These are phyloP conservation scores for Pichia sp. DNA, from an alignment of 1,139 yeast genomes.

Conservation along the genomic window DNA sequence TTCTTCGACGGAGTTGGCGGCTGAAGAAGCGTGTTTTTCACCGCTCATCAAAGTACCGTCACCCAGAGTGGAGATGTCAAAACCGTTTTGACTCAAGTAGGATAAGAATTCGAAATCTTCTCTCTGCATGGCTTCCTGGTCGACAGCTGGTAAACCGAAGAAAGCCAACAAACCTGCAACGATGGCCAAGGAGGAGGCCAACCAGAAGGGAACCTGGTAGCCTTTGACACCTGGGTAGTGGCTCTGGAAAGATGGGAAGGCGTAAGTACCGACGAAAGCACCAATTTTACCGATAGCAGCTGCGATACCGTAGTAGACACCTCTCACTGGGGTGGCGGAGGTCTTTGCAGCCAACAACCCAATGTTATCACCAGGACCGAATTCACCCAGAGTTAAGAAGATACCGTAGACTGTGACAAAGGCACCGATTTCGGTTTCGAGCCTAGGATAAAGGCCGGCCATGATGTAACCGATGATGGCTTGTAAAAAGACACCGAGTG, in stretches of 20 bases:
- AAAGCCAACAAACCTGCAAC: conserved; percentile 66
- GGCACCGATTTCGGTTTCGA: conserved; percentile 62
- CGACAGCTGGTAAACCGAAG: conserved; percentile 73
- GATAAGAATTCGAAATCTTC: conserved; percentile 71
- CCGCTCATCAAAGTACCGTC: conserved; percentile 28
- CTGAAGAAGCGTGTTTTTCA: conserved; percentile 1
- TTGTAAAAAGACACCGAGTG: conserved; percentile 65
- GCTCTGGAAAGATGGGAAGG: conserved; percentile 54
- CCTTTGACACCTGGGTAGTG: conserved; percentile 41
- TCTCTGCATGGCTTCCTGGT: conserved; percentile 73
- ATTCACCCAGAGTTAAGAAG: conserved; percentile 81
- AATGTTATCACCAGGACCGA: conserved; percentile 91
- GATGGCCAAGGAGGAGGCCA: conserved; percentile 72
- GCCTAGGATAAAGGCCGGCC: conserved; percentile 64
- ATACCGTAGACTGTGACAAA: conserved; percentile 86
- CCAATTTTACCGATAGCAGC: conserved; percentile 91
- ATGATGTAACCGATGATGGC: conserved; percentile 76
- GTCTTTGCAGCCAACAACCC: conserved; percentile 87
- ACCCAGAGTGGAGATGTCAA: conserved; percentile 51
- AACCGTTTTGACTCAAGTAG: conserved; percentile 58
- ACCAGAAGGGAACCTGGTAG: conserved; percentile 70
- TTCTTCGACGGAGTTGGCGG: conserved; percentile 8
- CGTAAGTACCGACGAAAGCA: conserved; percentile 85
- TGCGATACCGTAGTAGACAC: conserved; percentile 85
- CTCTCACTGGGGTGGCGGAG: conserved; percentile 83